These are phyloP conservation scores for Talaromyces stipitatus DNA, from an alignment of 495 filamentous ascomycete genomes.

Conservation along the genomic window DNA sequence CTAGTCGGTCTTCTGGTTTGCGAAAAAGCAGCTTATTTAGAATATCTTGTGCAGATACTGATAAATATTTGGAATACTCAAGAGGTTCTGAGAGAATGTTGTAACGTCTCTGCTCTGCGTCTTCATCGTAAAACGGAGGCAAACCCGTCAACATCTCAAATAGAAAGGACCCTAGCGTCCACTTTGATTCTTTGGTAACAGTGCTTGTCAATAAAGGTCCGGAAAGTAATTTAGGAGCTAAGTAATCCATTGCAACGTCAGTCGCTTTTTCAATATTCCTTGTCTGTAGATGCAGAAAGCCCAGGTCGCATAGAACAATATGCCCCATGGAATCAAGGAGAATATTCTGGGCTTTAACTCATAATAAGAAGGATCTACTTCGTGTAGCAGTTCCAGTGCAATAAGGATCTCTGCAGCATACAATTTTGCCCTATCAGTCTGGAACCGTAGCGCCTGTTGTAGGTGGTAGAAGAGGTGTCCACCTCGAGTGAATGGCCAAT, in stretches of 20 bases:
- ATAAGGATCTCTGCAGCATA: constrained; percentile 1
- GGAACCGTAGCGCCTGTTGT: not conserved
- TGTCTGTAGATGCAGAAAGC: not conserved
- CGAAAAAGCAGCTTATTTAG: not conserved
- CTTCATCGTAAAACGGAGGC: constrained; percentile 1
- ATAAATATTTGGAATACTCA: not conserved
- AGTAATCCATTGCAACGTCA: not conserved
- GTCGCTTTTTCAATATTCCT: not conserved
- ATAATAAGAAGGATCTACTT: constrained; percentile 1
- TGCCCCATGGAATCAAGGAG: not conserved
- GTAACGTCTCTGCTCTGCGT: not conserved
- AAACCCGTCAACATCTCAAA: constrained; percentile 1
- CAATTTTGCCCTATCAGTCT: not conserved
- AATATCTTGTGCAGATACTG: not conserved
- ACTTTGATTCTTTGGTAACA: not conserved
- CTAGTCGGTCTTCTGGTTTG: not conserved
- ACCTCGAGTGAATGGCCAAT: not conserved
- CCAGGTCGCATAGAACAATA: not conserved
- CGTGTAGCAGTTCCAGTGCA: not conserved
- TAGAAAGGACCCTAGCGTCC: not conserved
- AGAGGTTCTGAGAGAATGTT: not conserved
- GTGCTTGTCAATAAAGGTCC: not conserved
- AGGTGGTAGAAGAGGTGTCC: constrained; percentile 1
- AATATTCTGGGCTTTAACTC: constrained; percentile 2
- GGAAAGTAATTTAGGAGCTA: not conserved